These are phyloP conservation scores for Barnettozyma hawaiiensis DNA, from an alignment of 1,139 yeast species.

Conservation along the genomic window DNA sequence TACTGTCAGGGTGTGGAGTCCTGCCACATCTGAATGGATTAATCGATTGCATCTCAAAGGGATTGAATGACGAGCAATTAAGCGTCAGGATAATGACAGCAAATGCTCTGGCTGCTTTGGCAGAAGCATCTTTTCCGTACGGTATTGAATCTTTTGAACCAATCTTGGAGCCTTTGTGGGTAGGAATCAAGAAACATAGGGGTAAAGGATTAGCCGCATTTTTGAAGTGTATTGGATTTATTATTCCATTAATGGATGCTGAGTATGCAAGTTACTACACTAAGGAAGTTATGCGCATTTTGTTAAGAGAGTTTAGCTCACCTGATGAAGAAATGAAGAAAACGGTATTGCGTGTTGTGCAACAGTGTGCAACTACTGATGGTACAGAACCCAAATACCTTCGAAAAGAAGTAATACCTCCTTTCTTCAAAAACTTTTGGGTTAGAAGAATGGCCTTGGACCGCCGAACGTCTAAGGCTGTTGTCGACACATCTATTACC, in stretches of 20 bases:
- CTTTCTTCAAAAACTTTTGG: slow-evolving; percentile 77
- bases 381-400: slow-evolving; percentile 44
- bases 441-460: slow-evolving; percentile 62
- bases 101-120: slow-evolving; percentile 63
- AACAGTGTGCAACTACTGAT: slow-evolving; percentile 50
- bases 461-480: slow-evolving; percentile 47
- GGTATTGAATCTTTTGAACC: slow-evolving; percentile 85
- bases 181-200: slow-evolving; percentile 68
- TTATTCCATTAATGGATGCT: slow-evolving; percentile 81
- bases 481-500: slow-evolving; percentile 67
- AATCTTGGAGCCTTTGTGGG: slow-evolving; percentile 71
- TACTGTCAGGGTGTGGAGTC: slow-evolving; percentile 65
- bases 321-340: slow-evolving; percentile 89
- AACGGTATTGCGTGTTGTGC: slow-evolving; percentile 58
- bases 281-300: slow-evolving; percentile 59
- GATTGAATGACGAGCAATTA: slow-evolving; percentile 65
- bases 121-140: slow-evolving; percentile 83
- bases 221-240: slow-evolving; percentile 69
- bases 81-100: slow-evolving; percentile 71
- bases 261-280: slow-evolving; percentile 81
- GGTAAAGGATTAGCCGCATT: slow-evolving; percentile 77
- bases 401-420: slow-evolving; percentile 47
- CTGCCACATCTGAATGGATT: slow-evolving; percentile 68
- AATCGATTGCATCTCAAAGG: slow-evolving; percentile 53
- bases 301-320: slow-evolving; percentile 67